phyloP scores from a whole-genome alignment of 129 eudicot species.

The Escallonia rubra region DNA sequence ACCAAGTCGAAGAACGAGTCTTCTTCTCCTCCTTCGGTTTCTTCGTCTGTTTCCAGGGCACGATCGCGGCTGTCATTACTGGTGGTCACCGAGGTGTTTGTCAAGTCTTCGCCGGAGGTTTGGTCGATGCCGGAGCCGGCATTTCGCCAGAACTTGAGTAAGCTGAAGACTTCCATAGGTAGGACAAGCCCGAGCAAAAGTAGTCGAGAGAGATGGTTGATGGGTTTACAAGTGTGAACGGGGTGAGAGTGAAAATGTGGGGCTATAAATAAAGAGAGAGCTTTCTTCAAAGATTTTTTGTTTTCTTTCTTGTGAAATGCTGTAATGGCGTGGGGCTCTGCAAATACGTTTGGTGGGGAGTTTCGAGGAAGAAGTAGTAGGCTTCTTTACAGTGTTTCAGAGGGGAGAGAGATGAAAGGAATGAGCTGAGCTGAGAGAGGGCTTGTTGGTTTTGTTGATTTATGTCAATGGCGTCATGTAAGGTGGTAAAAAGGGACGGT shows the following conservation, averaged over 20 bases:
- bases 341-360: background rate
- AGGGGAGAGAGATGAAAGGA: background rate
- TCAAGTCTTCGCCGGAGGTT: slow-evolving; percentile 2
- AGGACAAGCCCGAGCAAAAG: slow-evolving; percentile 37
- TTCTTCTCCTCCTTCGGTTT: slow-evolving; percentile 52
- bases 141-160: slow-evolving; percentile 68
- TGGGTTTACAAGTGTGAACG: background rate
- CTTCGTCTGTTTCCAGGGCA: slow-evolving; percentile 9
- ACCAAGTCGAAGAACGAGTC: slow-evolving; percentile 82
- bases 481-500: slow-evolving; percentile 14
- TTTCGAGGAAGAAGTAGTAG: slow-evolving; percentile 21
- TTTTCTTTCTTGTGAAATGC: slow-evolving; percentile 26
- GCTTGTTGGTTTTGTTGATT: slow-evolving; percentile 32
- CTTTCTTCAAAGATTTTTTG: background rate
- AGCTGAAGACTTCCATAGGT: slow-evolving; percentile 48
- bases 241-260: slow-evolving; percentile 18
- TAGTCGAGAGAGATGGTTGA: background rate
- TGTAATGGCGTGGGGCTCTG: background rate
- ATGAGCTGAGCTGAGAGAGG: slow-evolving; percentile 7
- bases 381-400: slow-evolving; percentile 22
- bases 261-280: slow-evolving; percentile 28
- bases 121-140: slow-evolving; percentile 17
- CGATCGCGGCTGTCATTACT: slow-evolving; percentile 19
- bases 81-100: background rate
- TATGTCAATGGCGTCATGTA: slow-evolving; percentile 32